Conservation (phyloP, 2,329 filamentous ascomycete species). For the Domatiomyces globalis region DNA sequence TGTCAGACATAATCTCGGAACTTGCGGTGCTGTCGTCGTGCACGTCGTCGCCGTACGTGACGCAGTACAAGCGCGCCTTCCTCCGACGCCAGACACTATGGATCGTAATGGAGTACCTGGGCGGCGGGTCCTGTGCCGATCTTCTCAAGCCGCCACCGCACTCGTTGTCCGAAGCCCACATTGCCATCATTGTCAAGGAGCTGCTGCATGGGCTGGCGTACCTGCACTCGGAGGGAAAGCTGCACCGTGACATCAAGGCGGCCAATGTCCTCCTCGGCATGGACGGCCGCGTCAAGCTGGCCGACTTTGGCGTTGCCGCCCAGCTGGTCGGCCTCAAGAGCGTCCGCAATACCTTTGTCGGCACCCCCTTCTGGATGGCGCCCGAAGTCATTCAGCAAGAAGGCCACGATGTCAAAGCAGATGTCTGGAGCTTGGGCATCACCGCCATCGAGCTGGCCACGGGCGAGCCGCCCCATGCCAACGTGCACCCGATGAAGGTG, state of each 20-base stretch:
- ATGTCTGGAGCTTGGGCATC: conserved; percentile 87
- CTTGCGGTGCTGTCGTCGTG: conserved; percentile 92
- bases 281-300: conserved; percentile 80
- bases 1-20: conserved; percentile 94
- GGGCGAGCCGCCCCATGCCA: conserved; percentile 75
- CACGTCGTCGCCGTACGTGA: conserved; percentile 75
- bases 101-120: conserved; percentile 98
- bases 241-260: conserved; percentile 92
- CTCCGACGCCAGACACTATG: conserved; percentile 92
- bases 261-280: conserved; percentile 92
- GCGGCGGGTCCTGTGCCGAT: conserved; percentile 88
- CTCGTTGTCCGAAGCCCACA: conserved; percentile 63
- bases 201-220: conserved; percentile 83
- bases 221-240: conserved; percentile 83
- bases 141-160: conserved; percentile 42
- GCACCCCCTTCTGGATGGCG: conserved; percentile 95
- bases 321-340: conserved; percentile 97
- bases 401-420: conserved; percentile 72
- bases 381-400: conserved; percentile 87
- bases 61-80: conserved; percentile 92
- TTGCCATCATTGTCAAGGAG: conserved; percentile 87
- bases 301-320: conserved; percentile 92
- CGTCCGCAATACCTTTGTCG: conserved; percentile 92
- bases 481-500: conserved; percentile 85
- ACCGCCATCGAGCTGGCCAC: conserved; percentile 81